Base-by-base conservation (phyloP, 306 rosid genomes). In the Oemleria cerasiformis region DNA sequence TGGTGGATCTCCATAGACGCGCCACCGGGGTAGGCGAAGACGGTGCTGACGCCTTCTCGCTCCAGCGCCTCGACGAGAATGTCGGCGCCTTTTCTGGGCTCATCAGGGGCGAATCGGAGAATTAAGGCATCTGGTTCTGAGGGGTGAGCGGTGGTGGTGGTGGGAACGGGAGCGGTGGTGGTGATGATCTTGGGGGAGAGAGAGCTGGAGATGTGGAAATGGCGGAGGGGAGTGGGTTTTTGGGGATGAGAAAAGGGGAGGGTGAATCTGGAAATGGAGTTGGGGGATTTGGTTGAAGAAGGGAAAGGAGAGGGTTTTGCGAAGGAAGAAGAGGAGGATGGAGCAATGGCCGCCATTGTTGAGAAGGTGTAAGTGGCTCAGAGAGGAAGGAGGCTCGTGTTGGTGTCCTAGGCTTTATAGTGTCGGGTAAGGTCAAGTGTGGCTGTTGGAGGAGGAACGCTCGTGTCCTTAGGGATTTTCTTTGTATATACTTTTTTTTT, bases 1-100 rank as follows among this genome's bases (percentile, higher is more conserved):
- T 94, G 97, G 85, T 94, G 97, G 80, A 94, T 94, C 82, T 94
- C 97, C 96, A 94, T 4, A 6, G 98, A 91, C 6, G 98, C 96
- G 64, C 98, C 97, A 14, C 96, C 98, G 6, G 96, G 98, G 80
- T 94, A 91, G 25, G 98, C 96, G 75, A 94, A 91, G 5, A 94
- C 98, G 17, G 73, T 39, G 17, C 80, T 85, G 8, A 94, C 96
- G 4, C 95, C 97, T 55, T 87, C 76, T 7, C 95, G 89, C 63
- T 94, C 98, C 0, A 94, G 89, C 3, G 97, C 96, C 72, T 94
- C 97, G 0, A 94, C 92, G 39, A 94, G 96, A 72, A 91, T 90
- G 65, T 94, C 97, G 0, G 97, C 79, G 53, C 98, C 98, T 50
- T 94, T 94, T 3, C 94, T 67, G 0, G 92, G 97, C 51, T 87